Base-by-base conservation (phyloP, 2,329 filamentous ascomycete species). In the Alternaria sp. region DNA sequence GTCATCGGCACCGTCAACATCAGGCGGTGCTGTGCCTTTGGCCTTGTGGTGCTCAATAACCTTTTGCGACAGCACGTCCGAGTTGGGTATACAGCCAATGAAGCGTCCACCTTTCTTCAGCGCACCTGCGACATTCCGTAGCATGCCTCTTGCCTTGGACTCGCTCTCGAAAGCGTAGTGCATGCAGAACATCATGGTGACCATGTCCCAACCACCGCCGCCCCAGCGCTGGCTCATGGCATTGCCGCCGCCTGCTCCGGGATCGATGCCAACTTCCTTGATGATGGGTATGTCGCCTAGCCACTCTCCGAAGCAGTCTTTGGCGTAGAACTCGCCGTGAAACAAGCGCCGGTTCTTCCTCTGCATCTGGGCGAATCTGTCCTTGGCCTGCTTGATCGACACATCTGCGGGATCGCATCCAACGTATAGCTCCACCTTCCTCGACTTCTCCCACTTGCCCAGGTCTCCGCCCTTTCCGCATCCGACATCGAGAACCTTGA, bases 131-230 rank as follows among this genome's bases (percentile, higher is more conserved):
- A 99, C 95, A 75, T 99, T 99, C 74, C 90, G 88, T 60, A 99
- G 86, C 96, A 99, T 98, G 66, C 89, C 92, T 47, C 93, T 89
- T 3, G 95, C 93, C 80, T 97, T 96, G 51, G 89, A 88, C 79
- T 99, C 95, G 56, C 86, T 93, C 83, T 98, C 96, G 72, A 98
- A 99, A 6, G 96, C 94, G 79, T 99, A 99, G 82, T 99, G 96
- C 89, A 99, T 96, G 75, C 94, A 96, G 80, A 99, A 99, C 96
- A 99, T 99, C 88, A 97, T 97, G 76, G 91, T 94, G 67, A 99
- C 95, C 45, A 98, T 92, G 78, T 99, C 96, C 73, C 98, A 99
- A 5, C 84, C 84, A 44, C 95, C 94, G 59, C 91, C 91, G 57
- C 88, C 88, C 81, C 87, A 90, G 43, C 88, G 89, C 68, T 78